Evolutionary conservation across 345 rosid species (phyloP).

Genomic region (Corymbia maculata): DNA sequence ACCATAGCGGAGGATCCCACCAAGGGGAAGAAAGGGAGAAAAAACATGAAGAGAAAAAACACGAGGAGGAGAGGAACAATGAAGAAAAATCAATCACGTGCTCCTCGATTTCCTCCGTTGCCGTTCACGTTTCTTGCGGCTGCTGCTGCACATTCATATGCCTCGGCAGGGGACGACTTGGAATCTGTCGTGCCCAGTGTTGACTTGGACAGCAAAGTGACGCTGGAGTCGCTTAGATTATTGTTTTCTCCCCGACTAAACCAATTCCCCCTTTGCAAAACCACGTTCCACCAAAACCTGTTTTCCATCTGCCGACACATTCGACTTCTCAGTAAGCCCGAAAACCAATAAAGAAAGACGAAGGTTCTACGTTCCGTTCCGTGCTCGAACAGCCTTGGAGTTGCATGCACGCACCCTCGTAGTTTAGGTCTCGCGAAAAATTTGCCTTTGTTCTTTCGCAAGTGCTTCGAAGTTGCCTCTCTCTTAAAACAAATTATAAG

Average conservation of each 20-base stretch:
- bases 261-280: not conserved
- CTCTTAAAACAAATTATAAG: not conserved
- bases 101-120: not conserved
- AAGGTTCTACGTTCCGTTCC: not conserved
- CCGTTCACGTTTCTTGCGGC: not conserved
- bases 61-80: not conserved
- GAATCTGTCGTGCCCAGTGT: not conserved
- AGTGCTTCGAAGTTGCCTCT: not conserved
- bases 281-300: not conserved
- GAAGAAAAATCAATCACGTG: not conserved
- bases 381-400: not conserved
- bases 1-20: not conserved
- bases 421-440: not conserved
- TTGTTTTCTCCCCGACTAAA: not conserved
- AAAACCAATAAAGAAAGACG: not conserved
- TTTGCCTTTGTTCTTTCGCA: not conserved
- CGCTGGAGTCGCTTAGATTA: not conserved
- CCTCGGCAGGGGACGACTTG: not conserved
- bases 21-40: not conserved
- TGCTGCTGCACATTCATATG: not conserved
- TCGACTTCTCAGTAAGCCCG: not conserved
- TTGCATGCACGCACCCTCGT: not conserved
- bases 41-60: not conserved
- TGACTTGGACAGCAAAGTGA: not conserved
- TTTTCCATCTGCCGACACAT: not conserved